phyloP scores from a whole-genome alignment of 352 stramenopile genomes.

The Thalassiosira oceanica region DNA sequence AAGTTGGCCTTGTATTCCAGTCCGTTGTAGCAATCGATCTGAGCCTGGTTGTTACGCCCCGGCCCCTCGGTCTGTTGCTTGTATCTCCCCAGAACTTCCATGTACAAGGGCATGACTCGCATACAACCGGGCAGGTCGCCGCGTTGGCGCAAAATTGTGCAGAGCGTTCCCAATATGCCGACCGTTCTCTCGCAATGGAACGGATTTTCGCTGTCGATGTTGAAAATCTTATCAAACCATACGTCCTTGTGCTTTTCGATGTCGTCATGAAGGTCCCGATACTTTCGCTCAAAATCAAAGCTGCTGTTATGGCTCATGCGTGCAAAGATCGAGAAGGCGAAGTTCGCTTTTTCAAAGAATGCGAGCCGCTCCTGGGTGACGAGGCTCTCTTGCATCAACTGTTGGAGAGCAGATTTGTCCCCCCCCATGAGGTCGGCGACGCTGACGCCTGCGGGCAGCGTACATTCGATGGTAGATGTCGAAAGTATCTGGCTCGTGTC shows the following conservation, averaged over 20 bases:
- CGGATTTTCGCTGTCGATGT: slow-evolving; percentile 6
- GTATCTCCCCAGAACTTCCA: slow-evolving; percentile 16
- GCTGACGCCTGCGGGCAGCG: too few relatives aligned
- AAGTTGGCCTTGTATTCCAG: slow-evolving; percentile 17
- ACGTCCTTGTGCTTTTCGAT: slow-evolving; percentile 13
- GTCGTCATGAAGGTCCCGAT: slow-evolving; percentile 16
- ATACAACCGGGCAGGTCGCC: slow-evolving; percentile 11
- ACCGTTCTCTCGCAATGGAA: slow-evolving; percentile 4
- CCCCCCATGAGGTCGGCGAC: too few relatives aligned
- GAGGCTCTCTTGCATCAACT: too few relatives aligned
- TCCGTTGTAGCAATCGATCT: slow-evolving; percentile 11
- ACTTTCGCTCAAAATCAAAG: slow-evolving; percentile 17
- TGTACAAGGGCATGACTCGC: slow-evolving; percentile 14
- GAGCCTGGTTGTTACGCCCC: neutral
- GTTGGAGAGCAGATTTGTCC: too few relatives aligned
- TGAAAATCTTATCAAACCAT: slow-evolving; percentile 23
- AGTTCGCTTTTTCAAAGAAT: too few relatives aligned
- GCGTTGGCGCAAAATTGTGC: slow-evolving; percentile 16
- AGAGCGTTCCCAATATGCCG: slow-evolving; percentile 22
- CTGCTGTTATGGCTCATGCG: slow-evolving; percentile 5
- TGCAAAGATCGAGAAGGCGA: slow-evolving; percentile 6
- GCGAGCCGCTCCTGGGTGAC: too few relatives aligned
- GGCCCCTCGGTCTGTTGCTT: slow-evolving; percentile 18
- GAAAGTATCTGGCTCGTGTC: too few relatives aligned
- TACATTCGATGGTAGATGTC: too few relatives aligned